Evolutionary conservation across 495 filamentous ascomycete genomes (phyloP).

Genomic region (Aspergillus mulundensis): DNA sequence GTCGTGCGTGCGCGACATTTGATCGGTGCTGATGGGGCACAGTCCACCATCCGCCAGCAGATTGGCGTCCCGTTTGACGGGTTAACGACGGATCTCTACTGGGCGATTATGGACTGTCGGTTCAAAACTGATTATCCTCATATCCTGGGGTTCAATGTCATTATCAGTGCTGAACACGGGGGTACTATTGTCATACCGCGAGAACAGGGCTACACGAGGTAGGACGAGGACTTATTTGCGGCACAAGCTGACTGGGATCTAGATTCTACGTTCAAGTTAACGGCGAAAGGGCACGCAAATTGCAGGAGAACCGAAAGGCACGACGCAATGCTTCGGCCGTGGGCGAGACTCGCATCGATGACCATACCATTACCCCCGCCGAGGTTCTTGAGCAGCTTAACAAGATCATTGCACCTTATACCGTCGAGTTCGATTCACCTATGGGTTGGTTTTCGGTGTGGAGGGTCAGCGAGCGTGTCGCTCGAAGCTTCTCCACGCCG

Average conservation of each 20-base stretch:
- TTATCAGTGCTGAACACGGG: conserved; percentile 28
- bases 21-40: conserved; percentile 33
- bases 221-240: background rate
- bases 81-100: conserved; percentile 35
- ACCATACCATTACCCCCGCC: conserved; percentile 26
- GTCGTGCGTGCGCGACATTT: conserved; percentile 25
- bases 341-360: background rate
- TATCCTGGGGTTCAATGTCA: conserved; percentile 31
- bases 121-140: conserved; percentile 37
- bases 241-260: too few species aligned
- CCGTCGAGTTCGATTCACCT: conserved; percentile 26
- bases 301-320: too few species aligned
- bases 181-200: conserved; percentile 35
- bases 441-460: conserved; percentile 40
- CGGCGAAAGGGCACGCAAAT: too few species aligned
- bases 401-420: conserved; percentile 34
- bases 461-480: conserved; percentile 39
- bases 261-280: too few species aligned
- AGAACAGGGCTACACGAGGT: conserved; percentile 35
- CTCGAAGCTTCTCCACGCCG: conserved; percentile 32
- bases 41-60: conserved; percentile 26
- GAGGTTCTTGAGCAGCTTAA: conserved; percentile 36
- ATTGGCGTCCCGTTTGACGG: conserved; percentile 35
- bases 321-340: background rate
- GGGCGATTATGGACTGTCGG: conserved; percentile 38